Conservation (phyloP, 352 stramenopile genomes). For the Phytophthora sp. region DNA sequence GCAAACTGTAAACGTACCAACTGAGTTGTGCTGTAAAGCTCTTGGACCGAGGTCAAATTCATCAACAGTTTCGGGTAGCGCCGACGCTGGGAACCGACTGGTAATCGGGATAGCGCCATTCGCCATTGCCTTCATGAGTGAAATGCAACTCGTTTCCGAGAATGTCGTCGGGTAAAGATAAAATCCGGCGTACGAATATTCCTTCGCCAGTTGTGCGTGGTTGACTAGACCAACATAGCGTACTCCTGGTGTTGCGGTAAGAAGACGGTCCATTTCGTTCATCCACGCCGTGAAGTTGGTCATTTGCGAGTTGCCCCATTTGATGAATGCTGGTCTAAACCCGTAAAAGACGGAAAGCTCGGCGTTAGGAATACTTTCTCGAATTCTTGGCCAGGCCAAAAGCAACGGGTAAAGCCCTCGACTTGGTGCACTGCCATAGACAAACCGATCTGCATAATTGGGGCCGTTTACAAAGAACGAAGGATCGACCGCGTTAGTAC, state of each 20-base stretch:
- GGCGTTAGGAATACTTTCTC: slow-evolving; percentile 50
- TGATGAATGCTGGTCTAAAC: slow-evolving; percentile 80
- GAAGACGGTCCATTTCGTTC: slow-evolving; percentile 41
- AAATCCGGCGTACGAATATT: slow-evolving; percentile 83
- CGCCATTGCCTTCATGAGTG: slow-evolving; percentile 93
- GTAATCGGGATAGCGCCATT: slow-evolving; percentile 92
- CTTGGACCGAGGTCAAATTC: slow-evolving; percentile 80
- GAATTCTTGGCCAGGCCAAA: slow-evolving; percentile 75
- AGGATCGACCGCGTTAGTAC: slow-evolving; percentile 79
- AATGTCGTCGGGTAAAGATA: slow-evolving; percentile 92
- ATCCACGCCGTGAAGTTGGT: slow-evolving; percentile 71
- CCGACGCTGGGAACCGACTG: slow-evolving; percentile 67
- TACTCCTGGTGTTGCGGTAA: slow-evolving; percentile 51
- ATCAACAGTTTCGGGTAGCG: slow-evolving; percentile 65
- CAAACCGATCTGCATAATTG: slow-evolving; percentile 71
- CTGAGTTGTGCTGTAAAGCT: slow-evolving; percentile 15
- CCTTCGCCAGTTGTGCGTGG: slow-evolving; percentile 69
- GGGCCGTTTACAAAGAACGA: slow-evolving; percentile 61
- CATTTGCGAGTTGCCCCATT: slow-evolving; percentile 56
- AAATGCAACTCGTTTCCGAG: slow-evolving; percentile 92
- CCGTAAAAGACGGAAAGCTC: slow-evolving; percentile 90
- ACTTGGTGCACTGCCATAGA: slow-evolving; percentile 88
- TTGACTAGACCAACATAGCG: slow-evolving; percentile 82
- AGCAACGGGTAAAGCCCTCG: slow-evolving; percentile 80
- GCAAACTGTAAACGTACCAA: slow-evolving; percentile 22